Base-by-base conservation (phyloP, 2,329 filamentous ascomycete genomes). In the Colletotrichum sp. region DNA sequence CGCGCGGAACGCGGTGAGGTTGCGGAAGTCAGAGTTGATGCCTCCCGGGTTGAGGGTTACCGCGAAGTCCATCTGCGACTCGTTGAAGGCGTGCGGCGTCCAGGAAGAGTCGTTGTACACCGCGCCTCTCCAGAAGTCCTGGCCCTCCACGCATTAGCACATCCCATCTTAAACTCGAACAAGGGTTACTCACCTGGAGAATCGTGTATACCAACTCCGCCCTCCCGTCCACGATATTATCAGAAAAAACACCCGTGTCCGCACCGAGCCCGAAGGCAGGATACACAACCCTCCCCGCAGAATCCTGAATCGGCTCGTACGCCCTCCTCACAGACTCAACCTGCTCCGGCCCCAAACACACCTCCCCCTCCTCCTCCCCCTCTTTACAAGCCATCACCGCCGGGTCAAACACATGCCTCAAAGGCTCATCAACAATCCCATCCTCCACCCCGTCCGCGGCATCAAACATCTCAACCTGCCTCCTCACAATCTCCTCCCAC, bases 391-490 rank as follows among this genome's bases (percentile, higher is more conserved):
- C 82, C 9, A 90, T 81, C 6, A 82, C 78, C 18, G 84, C 81
- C 9, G 85, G 86, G 67, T 85, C 89, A 91, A 10, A 82, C 81
- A 0, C 89, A 87, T 26, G 85, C 81, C 64, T n/a, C n/a, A n/a
- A n/a, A n/a, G 18, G 57, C 57, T 62, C 57, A 30, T 62, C 57
- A 5, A 91, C 83, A 77, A 91, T 88, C 21, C 84, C 86, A 75
- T 91, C 89, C 5, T 80, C 72, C 8, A 88, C 82, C 2, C 89
- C 89, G 78, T 91, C 89, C 52, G 87, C 81, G 5, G 72, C 81
- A 79, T 91, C 90, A 78, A 32, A 21, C 57, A 62, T 62, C 28
- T 28, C 57, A n/a, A 30, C 10, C 57, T 62, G 26, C 28, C 18
- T 30, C 57, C 24, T 13, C 57, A 32, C 57, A 28, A 62, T n/a